Evolutionary conservation across 2,329 filamentous ascomycete species (phyloP).

Genomic region (Apiospora phragmitis): DNA sequence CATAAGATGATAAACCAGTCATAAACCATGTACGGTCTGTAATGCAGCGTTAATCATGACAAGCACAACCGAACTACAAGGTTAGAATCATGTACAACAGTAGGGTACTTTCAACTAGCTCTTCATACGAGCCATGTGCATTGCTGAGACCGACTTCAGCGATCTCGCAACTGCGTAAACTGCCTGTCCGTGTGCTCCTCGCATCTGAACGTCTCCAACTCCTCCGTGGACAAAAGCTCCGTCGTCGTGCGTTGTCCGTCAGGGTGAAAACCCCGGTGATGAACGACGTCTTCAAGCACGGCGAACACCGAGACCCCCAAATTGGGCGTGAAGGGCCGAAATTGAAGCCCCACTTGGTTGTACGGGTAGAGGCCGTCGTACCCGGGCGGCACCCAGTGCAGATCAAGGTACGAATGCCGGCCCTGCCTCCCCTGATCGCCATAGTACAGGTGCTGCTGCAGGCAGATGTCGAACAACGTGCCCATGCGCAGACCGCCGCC

Average conservation of each 20-base stretch:
- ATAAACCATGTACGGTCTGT: too few species aligned
- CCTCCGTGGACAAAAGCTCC: neutral
- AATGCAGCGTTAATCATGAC: too few species aligned
- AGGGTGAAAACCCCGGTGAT: neutral
- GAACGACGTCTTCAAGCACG: neutral
- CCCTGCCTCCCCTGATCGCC: neutral
- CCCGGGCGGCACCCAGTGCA: neutral
- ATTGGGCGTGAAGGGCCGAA: neutral
- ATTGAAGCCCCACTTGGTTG: neutral
- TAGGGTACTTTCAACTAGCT: too few species aligned
- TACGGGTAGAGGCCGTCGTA: neutral
- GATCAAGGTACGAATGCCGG: neutral
- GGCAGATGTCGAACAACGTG: neutral
- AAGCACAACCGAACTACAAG: too few species aligned
- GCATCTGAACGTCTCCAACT: neutral
- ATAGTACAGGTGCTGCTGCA: neutral
- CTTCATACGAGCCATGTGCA: too few species aligned
- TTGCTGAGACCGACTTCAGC: too few species aligned
- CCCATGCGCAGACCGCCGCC: neutral
- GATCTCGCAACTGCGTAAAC: neutral
- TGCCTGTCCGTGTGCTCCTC: neutral
- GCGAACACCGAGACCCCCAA: neutral
- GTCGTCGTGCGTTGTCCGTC: neutral
- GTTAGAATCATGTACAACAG: too few species aligned
- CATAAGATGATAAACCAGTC: too few species aligned